Conservation (phyloP, 805 yeast species). For the Candida tammaniensis region DNA sequence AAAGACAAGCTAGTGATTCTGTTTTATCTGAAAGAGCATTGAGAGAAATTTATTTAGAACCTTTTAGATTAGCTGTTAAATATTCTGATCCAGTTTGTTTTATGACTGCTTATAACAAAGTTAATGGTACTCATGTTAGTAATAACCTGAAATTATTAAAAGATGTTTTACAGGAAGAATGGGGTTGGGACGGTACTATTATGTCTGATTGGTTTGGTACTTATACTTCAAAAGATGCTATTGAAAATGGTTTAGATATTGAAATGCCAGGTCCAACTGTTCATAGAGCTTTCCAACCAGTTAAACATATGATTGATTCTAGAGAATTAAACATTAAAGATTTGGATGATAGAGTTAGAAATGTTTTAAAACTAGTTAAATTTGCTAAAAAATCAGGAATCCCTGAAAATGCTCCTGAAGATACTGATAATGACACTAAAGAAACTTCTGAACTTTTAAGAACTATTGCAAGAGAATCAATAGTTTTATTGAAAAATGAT, state of each 20-base stretch:
- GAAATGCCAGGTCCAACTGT: conserved; percentile 69
- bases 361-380: conserved; percentile 47
- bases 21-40: conserved; percentile 57
- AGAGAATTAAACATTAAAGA: conserved; percentile 39
- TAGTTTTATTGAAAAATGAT: conserved; percentile 31
- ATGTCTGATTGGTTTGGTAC: conserved; percentile 69
- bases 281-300: conserved; percentile 38
- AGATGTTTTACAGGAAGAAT: conserved; percentile 51
- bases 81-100: conserved; percentile 51
- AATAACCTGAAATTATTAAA: conserved; percentile 41
- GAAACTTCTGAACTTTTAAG: conserved; percentile 44
- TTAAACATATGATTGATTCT: conserved; percentile 41
- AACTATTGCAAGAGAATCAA: conserved; percentile 42
- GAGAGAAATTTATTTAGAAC: conserved; percentile 62
- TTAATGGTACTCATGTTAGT: conserved; percentile 60
- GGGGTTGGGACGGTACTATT: conserved; percentile 54
- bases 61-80: conserved; percentile 58
- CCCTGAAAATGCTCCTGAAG: conserved; percentile 33
- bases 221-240: conserved; percentile 44
- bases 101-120: conserved; percentile 63
- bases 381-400: conserved; percentile 38
- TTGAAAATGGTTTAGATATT: conserved; percentile 56
- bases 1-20: conserved; percentile 47
- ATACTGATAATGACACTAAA: conserved; percentile 38
- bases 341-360: conserved; percentile 48